Conservation (phyloP, 2,329 filamentous ascomycete genomes). For the Colletotrichum sidae region DNA sequence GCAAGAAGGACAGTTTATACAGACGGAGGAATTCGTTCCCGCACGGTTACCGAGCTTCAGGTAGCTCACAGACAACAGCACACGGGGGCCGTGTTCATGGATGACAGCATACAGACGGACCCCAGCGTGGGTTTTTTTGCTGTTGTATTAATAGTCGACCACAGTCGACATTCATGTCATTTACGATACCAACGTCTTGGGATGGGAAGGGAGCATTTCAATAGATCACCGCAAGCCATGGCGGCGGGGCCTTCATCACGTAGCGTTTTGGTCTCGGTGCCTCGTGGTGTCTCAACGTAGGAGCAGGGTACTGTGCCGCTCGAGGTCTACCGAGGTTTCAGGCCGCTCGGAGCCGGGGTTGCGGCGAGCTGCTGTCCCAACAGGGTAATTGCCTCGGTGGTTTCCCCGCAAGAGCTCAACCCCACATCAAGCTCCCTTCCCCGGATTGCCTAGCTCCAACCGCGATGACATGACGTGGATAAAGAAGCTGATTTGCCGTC, state of each 20-base stretch:
- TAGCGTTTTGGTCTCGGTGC: not conserved
- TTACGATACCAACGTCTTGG: slow-evolving; percentile 35
- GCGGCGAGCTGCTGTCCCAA: slow-evolving; percentile 45
- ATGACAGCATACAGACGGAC: slow-evolving; percentile 16
- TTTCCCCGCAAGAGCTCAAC: slow-evolving; percentile 45
- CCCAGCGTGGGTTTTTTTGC: slow-evolving; percentile 15
- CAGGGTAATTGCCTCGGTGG: slow-evolving; percentile 49
- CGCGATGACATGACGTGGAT: too few species aligned
- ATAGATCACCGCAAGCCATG: slow-evolving; percentile 21
- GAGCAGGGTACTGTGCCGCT: not conserved
- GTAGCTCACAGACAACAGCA: slow-evolving; percentile 42
- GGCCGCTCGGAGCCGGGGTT: slow-evolving; percentile 17
- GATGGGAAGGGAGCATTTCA: slow-evolving; percentile 26
- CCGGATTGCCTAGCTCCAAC: slow-evolving; percentile 32
- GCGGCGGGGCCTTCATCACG: not conserved
- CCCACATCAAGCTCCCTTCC: slow-evolving; percentile 29
- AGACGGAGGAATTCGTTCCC: slow-evolving; percentile 61
- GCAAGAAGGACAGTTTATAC: slow-evolving; percentile 23
- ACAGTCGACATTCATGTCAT: slow-evolving; percentile 31
- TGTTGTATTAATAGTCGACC: slow-evolving; percentile 34
- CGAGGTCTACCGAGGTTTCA: slow-evolving; percentile 8
- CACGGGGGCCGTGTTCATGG: slow-evolving; percentile 12
- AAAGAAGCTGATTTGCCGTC: too few species aligned
- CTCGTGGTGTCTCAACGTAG: not conserved
- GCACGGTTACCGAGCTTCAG: slow-evolving; percentile 69